Base-by-base conservation (phyloP, 176 grass and related monocot species). In the Hyparrhenia diplandra region DNA sequence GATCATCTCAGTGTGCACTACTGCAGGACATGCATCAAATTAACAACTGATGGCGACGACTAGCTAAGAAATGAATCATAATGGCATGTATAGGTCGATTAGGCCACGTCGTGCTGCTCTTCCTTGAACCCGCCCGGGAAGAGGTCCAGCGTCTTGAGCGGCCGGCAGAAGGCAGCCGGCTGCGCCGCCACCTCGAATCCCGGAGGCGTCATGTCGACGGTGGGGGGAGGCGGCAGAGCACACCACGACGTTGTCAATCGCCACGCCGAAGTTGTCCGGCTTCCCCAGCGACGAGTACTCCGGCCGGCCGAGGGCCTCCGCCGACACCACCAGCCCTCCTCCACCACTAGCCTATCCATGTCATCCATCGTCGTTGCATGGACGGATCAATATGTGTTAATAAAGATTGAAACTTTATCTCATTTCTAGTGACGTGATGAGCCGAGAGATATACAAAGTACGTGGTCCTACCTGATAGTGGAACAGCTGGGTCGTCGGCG, bases 91-190 rank as follows among this genome's bases (percentile, higher is more conserved):
- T 71, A 24, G 5, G 2, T 28, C 1, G 20, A 13, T 76, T 73
- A 89, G 18, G 28, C 88, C 66, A 86, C 64, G 72, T 87, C 87
- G 66, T 64, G 88, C 75, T 85, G 82, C 12, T 89, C 87, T 11
- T 93, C 92, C 78, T 91, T 93, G 65, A 92, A 68, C 31, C 88
- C 90, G 54, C 86, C 80, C 13, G 96, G 96, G 87, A 98, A 98
- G 45, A 98, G 90, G 74, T 98, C 96, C 27, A 98, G 92, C 64
- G 96, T 98, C 88, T 91, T 93, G n/a, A 91, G 90, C 67, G 90
- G 96, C 75, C 80, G 32, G 83, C 86, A 89, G 78, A 45, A 78
- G 9, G 57, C 84, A 35, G 73, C 69, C 67, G 64, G 2, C 64
- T 20, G 43, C 49, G 69, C 57, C 45, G 64, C 71, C 37, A 25